Evolutionary conservation across 1,284 basidiomycete genomes (phyloP), one percentile per base, ranked within the genome.

Genomic region (Polyporus tsugae): DNA sequence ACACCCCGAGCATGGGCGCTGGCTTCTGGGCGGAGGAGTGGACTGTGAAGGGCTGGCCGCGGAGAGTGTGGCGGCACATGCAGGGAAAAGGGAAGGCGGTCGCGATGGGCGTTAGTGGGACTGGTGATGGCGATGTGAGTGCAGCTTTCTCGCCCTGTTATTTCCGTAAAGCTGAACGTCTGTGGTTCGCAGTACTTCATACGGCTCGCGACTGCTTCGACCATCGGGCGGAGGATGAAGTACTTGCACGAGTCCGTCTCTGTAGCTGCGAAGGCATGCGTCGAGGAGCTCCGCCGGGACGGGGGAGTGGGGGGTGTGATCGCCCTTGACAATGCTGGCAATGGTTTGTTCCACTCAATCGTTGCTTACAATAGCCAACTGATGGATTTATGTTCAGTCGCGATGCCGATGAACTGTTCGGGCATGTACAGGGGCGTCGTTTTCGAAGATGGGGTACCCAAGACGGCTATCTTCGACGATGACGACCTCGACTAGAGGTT

Each of bases 11-110:
- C 41, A 90, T 92, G 86, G 93, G 91, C 0, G 81, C 86, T 13
- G 94, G 94, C 0, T 95, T 91, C 79, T 94, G 92, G 92, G 92
- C 93, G 7, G 92, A 93, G 74, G 87, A 92, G 77, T 95, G 93
- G 93, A 74, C 75, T 38, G 77, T 78, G 33, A 75, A 76, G 7
- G 77, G 84, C n/a, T 79, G 81, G 72, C 60, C 83, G 41, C 79
- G 79, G 68, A 78, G 78, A 33, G 70, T 80, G 19, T 86, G 82
- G 82, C 80, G 81, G 60, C 84, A 80, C 53, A 64, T 87, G 17
- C 74, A 66, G n/a, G 79, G 82, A 2, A 81, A 81, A 69, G 69
- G 75, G 11, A 73, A 71, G 6, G 79, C 74, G 22, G 76, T 77
- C n/a, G 91, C 89, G 0, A 81, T 95, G n/a, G 93, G 91, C 0